These are phyloP conservation scores for Aspergillus ostianus DNA, from an alignment of 495 filamentous ascomycete genomes.

Conservation along the genomic window DNA sequence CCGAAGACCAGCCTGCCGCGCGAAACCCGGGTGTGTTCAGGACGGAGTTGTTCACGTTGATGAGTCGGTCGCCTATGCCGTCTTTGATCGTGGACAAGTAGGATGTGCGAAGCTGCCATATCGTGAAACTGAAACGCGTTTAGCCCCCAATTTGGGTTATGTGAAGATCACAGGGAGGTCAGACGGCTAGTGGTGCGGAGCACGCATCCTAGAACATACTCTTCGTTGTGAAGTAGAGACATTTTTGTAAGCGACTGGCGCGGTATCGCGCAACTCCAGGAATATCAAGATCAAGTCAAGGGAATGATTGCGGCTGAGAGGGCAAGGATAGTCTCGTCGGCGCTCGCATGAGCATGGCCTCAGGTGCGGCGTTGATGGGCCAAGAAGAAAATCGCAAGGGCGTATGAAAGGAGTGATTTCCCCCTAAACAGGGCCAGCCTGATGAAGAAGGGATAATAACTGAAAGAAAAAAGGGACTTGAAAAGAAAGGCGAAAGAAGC, in stretches of 20 bases:
- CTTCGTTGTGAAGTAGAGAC: slow-evolving; percentile 96
- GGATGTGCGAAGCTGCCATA: slow-evolving; percentile 88
- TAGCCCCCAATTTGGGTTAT: slow-evolving; percentile 14
- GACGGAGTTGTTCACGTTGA: slow-evolving; percentile 85
- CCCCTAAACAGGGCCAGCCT: slow-evolving; percentile 40
- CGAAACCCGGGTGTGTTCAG: slow-evolving; percentile 95
- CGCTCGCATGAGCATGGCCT: slow-evolving; percentile 16
- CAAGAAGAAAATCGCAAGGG: slow-evolving; percentile 13
- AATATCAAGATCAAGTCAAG: not conserved
- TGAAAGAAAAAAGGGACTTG: slow-evolving; percentile 3
- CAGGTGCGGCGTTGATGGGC: slow-evolving; percentile 3
- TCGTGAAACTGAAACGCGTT: slow-evolving; percentile 65
- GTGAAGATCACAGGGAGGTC: slow-evolving; percentile 1
- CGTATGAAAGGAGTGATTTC: slow-evolving; percentile 13
- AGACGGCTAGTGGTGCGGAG: slow-evolving; percentile 5
- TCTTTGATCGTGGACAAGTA: slow-evolving; percentile 91
- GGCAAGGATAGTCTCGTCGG: slow-evolving; percentile 8
- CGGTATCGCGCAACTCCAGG: not conserved
- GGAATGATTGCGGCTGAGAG: slow-evolving; percentile 8
- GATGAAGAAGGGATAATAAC: slow-evolving; percentile 15
- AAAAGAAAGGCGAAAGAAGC: slow-evolving; percentile 13
- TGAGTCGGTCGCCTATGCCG: slow-evolving; percentile 92
- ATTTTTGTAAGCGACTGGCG: slow-evolving; percentile 43
- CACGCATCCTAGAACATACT: slow-evolving; percentile 56
- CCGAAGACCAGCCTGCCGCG: slow-evolving; percentile 85